These are phyloP conservation scores for Cryptosporidium sp. DNA, from an alignment of 169 alveolate species.

Conservation along the genomic window DNA sequence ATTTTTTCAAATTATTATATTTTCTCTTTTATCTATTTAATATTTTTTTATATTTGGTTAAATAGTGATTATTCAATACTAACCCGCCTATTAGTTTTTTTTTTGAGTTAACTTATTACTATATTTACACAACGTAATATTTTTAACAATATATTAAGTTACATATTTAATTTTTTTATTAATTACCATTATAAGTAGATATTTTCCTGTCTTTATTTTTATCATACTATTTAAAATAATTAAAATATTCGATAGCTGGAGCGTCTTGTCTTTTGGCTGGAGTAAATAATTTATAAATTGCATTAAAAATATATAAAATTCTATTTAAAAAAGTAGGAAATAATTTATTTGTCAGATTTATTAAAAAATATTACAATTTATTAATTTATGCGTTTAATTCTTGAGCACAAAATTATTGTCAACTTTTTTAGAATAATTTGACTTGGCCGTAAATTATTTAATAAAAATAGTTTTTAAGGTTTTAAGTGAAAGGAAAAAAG, in stretches of 20 bases:
- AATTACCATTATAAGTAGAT: no score
- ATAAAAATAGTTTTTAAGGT: no score
- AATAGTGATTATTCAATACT: background rate
- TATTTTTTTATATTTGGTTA: background rate
- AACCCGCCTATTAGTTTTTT: background rate
- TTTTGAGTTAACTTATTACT: no score
- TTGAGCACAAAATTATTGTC: background rate
- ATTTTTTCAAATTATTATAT: no score
- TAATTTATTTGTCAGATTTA: background rate
- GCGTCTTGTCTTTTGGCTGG: conserved; percentile 20
- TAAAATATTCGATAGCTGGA: background rate
- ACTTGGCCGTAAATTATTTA: background rate
- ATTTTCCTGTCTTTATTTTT: background rate
- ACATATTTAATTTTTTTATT: no score
- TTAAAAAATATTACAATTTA: no score
- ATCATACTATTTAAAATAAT: background rate
- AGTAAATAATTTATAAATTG: background rate
- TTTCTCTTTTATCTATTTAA: background rate
- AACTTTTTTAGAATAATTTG: no score
- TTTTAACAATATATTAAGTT: background rate
- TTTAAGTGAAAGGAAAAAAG: background rate
- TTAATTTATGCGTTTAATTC: background rate
- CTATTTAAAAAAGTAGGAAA: background rate
- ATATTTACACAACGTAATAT: no score
- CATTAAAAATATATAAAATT: background rate